A percentile compares a stretch with the other conserved stretches of the same genome.
Conservation (phyloP, 495 filamentous ascomycete species). For the Penicillium flavigenum region DNA sequence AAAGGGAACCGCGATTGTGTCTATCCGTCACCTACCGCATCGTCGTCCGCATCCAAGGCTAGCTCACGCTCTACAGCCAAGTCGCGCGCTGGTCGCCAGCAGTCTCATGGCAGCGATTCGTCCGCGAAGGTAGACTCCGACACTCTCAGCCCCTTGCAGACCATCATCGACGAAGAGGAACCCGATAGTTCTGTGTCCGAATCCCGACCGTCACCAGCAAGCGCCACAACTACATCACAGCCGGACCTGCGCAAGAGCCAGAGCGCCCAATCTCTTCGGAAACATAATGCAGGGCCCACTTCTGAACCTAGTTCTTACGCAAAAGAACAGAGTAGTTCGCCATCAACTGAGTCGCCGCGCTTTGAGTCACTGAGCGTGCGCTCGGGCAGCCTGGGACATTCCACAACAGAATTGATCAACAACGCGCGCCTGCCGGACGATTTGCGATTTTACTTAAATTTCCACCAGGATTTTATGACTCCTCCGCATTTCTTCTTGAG, state of each 20-base stretch:
- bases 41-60: slow-evolving; percentile 35
- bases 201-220: slow-evolving; percentile 29
- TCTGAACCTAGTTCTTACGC: slow-evolving; percentile 25
- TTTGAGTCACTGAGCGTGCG: slow-evolving; percentile 37
- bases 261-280: slow-evolving; percentile 42
- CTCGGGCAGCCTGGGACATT: slow-evolving; percentile 36
- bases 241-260: slow-evolving; percentile 31
- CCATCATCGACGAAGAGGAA: slow-evolving; percentile 64
- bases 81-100: slow-evolving; percentile 43
- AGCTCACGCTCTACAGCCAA: slow-evolving; percentile 45
- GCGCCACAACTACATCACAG: slow-evolving; percentile 25
- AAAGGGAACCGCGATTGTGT: slow-evolving; percentile 83
- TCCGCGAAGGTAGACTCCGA: slow-evolving; percentile 49
- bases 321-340: slow-evolving; percentile 44
- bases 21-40: slow-evolving; percentile 63
- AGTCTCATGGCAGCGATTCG: slow-evolving; percentile 47
- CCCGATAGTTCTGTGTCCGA: slow-evolving; percentile 30
- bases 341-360: slow-evolving; percentile 43
- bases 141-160: slow-evolving; percentile 50
- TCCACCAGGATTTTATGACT: slow-evolving; percentile 70
- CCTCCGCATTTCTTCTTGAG: slow-evolving; percentile 80
- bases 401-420: slow-evolving; percentile 31
- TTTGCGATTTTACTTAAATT: slow-evolving; percentile 74
- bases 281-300: slow-evolving; percentile 42
- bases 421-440: slow-evolving; percentile 59